Conservation (phyloP, 176 grass and related monocot genomes). For the Cenchrus americanus region DNA sequence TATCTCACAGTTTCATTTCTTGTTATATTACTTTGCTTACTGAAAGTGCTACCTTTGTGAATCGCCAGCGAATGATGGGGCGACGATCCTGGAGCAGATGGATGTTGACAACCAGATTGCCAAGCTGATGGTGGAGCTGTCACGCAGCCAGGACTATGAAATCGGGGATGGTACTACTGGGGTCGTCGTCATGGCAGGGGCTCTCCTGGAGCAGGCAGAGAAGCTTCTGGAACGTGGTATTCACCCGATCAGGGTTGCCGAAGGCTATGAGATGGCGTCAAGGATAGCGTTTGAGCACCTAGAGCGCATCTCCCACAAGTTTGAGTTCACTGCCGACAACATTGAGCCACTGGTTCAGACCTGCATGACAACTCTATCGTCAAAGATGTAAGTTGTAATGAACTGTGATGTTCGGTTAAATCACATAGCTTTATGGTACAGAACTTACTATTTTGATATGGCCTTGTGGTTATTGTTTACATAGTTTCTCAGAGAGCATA, state of each 20-base stretch:
- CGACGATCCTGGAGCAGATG: slow-evolving; percentile 89
- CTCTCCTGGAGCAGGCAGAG: slow-evolving; percentile 83
- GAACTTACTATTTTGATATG: background rate
- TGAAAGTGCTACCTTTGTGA: slow-evolving; percentile 20
- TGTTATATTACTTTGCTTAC: slow-evolving; percentile 1
- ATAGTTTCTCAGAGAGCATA: background rate
- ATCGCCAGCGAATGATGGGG: slow-evolving; percentile 79
- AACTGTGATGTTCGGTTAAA: background rate
- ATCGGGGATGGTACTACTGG: slow-evolving; percentile 88
- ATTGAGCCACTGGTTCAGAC: slow-evolving; percentile 63
- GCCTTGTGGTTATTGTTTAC: slow-evolving; percentile 1
- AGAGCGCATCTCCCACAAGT: slow-evolving; percentile 68
- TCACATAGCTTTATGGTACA: background rate
- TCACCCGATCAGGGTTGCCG: slow-evolving; percentile 76
- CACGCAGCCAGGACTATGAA: slow-evolving; percentile 81
- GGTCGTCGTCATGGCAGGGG: slow-evolving; percentile 81
- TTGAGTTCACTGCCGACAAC: slow-evolving; percentile 60
- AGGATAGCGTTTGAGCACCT: slow-evolving; percentile 84
- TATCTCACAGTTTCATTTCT: background rate
- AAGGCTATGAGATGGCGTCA: slow-evolving; percentile 95
- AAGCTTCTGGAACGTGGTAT: slow-evolving; percentile 81
- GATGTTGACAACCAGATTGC: slow-evolving; percentile 93
- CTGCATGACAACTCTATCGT: slow-evolving; percentile 92
- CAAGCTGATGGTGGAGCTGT: slow-evolving; percentile 89
- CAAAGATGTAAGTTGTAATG: slow-evolving; percentile 72